Evolutionary conservation across 176 grass and related monocot species (phyloP).

Genomic region (Lolium multiflorum): DNA sequence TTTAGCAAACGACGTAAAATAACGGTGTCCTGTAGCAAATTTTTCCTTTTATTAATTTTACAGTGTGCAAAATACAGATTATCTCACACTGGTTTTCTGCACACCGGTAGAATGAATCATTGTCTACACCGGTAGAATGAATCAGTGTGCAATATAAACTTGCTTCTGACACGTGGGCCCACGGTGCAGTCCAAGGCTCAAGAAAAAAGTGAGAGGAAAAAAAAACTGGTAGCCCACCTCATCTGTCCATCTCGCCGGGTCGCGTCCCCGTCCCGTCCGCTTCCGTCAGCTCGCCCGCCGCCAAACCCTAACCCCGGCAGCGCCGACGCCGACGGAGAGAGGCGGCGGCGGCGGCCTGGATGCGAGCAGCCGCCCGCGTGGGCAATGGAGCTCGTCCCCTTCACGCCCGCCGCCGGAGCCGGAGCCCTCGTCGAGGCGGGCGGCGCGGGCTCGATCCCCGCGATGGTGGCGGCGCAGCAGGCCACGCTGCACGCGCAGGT

Average conservation of each 20-base stretch:
- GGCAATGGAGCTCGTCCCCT: constrained; percentile 68
- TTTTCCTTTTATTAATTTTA: too few relatives aligned
- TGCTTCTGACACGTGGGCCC: not conserved
- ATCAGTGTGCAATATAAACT: too few relatives aligned
- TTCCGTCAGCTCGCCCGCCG: constrained; percentile 30
- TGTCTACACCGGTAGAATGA: too few relatives aligned
- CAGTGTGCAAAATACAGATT: too few relatives aligned
- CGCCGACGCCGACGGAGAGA: not conserved
- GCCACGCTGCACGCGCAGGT: constrained; percentile 72
- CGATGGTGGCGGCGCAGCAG: constrained; percentile 63
- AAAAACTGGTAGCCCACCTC: not conserved
- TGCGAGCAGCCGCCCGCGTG: constrained; percentile 44
- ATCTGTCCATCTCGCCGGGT: constrained; percentile 19
- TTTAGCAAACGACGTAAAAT: too few relatives aligned
- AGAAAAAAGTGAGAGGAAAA: not conserved
- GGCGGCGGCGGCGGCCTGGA: constrained; percentile 23
- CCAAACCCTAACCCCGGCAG: constrained; percentile 55
- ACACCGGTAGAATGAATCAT: too few relatives aligned
- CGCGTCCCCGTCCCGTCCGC: constrained; percentile 13
- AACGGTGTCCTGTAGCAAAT: too few relatives aligned
- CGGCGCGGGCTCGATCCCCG: constrained; percentile 49
- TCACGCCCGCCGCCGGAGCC: constrained; percentile 52
- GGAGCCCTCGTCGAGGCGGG: constrained; percentile 50
- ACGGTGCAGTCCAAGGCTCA: not conserved
- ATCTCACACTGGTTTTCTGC: too few relatives aligned